phyloP scores from a whole-genome alignment of 768 basidiomycete species.

The Trametes punicea region DNA sequence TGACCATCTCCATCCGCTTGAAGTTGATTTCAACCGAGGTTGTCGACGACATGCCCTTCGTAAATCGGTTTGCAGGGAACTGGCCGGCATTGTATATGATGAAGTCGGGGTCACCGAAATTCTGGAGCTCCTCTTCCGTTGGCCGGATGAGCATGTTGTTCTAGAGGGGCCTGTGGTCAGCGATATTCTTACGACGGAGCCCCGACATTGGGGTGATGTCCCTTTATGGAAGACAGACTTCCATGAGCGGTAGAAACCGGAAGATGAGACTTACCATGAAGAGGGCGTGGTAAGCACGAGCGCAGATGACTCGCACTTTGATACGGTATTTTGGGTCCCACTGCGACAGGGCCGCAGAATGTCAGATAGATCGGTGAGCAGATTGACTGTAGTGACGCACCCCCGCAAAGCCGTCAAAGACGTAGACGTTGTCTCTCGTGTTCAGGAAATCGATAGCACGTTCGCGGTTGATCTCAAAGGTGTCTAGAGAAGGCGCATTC shows the following conservation, averaged over 20 bases:
- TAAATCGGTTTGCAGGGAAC: constrained; percentile 99
- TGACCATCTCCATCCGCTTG: constrained; percentile 99
- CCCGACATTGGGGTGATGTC: constrained; percentile 1
- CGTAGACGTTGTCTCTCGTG: constrained; percentile 96
- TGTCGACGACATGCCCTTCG: constrained; percentile 98
- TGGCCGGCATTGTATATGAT: constrained; percentile 99
- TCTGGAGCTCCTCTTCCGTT: constrained; percentile 86
- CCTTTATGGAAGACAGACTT: constrained; percentile 2
- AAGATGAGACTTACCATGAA: constrained; percentile 76
- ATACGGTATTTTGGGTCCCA: constrained; percentile 99
- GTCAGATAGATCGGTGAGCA: not conserved
- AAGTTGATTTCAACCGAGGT: constrained; percentile 99
- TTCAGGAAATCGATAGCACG: constrained; percentile 99
- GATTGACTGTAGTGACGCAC: constrained; percentile 39
- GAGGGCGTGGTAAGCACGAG: constrained; percentile 95
- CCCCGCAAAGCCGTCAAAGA: constrained; percentile 94
- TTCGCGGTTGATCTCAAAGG: constrained; percentile 98
- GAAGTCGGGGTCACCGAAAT: constrained; percentile 98
- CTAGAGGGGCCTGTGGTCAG: constrained; percentile 36
- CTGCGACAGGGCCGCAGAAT: constrained; percentile 32
- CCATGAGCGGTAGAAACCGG: constrained; percentile 9
- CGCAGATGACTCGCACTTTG: constrained; percentile 99
- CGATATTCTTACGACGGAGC: constrained; percentile 14
- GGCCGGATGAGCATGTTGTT: constrained; percentile 99
- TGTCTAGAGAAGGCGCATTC: constrained; percentile 49